Evolutionary conservation across 768 basidiomycete genomes (phyloP), one percentile per base, ranked within the genome.

Genomic region (Glaciozyma martinii): DNA sequence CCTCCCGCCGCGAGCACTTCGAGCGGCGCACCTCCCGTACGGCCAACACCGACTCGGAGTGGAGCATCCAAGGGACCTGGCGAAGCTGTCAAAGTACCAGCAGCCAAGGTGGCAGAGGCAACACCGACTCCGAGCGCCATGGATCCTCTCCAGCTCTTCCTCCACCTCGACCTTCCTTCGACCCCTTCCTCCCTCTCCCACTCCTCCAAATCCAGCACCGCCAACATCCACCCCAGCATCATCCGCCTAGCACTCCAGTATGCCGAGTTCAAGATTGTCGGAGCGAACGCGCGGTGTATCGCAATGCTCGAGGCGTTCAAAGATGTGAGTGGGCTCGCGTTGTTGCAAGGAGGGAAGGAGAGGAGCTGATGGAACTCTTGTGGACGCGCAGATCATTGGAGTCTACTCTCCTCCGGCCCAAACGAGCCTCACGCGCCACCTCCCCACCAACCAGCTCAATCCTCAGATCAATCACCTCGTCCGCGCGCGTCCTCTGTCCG

Each of bases 221-320:
- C 88, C 46, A 87, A 90, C 72, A 88, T 98, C 47, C 95, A 98
- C 75, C 95, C 93, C 33, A 84, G 84, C 25, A 85, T 98, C 71
- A 79, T 91, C 63, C 82, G 87, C 59, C 84, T 97, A 13, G 93
- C 89, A 15, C 80, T 97, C 37, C 85, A 92, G 68, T 94, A 97
- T 78, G 84, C 89, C 12, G 86, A 88, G 71, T 97, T 98, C 79
- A 86, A 86, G 76, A 87, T 98, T 69, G 85, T 86, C 56, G 95
- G 95, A 12, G 89, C 92, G 19, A 98, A 99, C 76, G 94, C 95
- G 9, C 81, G 95, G 65, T 93, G 91, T 73, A 93, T 97, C 53
- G 91, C 90, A 7, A 90, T 90, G 70, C 79, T 98, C 68, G 85
- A 84, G 44, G 88, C 89, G 10, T 93, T 99, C 79, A 91, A 94